phyloP scores from a whole-genome alignment of 2,329 filamentous ascomycete genomes.

The Pestalotiopsis sp. region DNA sequence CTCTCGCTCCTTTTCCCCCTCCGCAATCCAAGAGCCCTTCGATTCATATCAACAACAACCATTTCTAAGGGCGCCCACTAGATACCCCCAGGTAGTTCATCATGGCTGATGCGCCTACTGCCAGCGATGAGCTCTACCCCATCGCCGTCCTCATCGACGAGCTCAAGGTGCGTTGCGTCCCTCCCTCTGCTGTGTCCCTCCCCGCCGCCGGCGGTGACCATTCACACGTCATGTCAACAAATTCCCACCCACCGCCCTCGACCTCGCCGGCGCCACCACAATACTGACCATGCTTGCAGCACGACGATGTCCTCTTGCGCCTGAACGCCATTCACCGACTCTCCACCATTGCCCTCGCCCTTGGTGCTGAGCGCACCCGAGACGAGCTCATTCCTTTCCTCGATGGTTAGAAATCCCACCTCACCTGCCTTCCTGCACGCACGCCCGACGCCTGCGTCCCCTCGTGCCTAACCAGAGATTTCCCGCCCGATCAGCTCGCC shows the following conservation, averaged over 20 bases:
- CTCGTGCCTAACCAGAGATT: too few relatives aligned
- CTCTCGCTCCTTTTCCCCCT: background rate
- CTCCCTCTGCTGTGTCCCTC: slow-evolving; percentile 15
- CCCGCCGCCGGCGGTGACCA: background rate
- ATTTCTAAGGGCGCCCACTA: slow-evolving; percentile 10
- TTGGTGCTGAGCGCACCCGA: slow-evolving; percentile 93
- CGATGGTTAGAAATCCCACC: slow-evolving; percentile 71
- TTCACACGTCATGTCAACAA: slow-evolving; percentile 16
- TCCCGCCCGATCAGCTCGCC: slow-evolving; percentile 1
- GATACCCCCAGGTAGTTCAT: slow-evolving; percentile 40
- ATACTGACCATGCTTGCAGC: slow-evolving; percentile 55
- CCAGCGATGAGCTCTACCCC: slow-evolving; percentile 98
- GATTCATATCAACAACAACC: slow-evolving; percentile 5
- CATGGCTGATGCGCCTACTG: slow-evolving; percentile 88
- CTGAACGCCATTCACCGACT: slow-evolving; percentile 98
- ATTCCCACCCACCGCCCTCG: slow-evolving; percentile 14
- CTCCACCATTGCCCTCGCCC: slow-evolving; percentile 94
- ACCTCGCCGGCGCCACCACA: slow-evolving; percentile 1
- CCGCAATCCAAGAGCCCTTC: background rate
- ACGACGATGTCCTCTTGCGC: slow-evolving; percentile 96
- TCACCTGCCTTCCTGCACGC: slow-evolving; percentile 11
- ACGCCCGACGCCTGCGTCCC: slow-evolving; percentile 5
- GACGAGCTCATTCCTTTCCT: slow-evolving; percentile 99
- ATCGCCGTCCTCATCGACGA: slow-evolving; percentile 99
- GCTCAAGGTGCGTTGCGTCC: slow-evolving; percentile 74